phyloP scores from a whole-genome alignment of 164 flowering plant species.

The Sextonia rubra region DNA sequence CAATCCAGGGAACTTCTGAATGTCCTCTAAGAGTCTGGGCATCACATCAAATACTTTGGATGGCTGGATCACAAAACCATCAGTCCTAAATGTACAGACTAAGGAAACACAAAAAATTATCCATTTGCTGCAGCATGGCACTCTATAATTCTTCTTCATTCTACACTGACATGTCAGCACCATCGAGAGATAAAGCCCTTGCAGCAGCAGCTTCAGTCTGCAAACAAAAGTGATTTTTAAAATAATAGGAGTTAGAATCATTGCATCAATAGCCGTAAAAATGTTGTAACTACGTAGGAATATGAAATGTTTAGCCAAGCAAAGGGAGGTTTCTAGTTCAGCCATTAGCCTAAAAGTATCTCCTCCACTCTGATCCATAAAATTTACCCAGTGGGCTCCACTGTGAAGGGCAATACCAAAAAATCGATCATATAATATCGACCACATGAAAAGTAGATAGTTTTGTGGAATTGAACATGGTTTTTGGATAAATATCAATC shows the following conservation, averaged over 20 bases:
- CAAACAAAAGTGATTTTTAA: conserved; percentile 16
- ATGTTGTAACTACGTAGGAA: too few relatives aligned
- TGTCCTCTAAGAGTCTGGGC: not conserved
- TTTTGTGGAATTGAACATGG: too few relatives aligned
- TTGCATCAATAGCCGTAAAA: not conserved
- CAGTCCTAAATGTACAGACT: not conserved
- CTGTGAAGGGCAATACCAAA: too few relatives aligned
- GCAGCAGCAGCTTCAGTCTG: conserved; percentile 96
- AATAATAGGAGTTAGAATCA: not conserved
- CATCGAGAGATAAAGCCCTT: conserved; percentile 82
- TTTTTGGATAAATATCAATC: too few relatives aligned
- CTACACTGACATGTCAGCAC: conserved; percentile 82
- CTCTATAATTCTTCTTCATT: not conserved
- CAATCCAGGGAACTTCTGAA: not conserved
- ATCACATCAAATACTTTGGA: too few relatives aligned
- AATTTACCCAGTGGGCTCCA: too few relatives aligned
- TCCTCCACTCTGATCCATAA: too few relatives aligned
- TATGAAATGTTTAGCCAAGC: too few relatives aligned
- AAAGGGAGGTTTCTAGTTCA: too few relatives aligned
- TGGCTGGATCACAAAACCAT: not conserved
- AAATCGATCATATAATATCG: too few relatives aligned
- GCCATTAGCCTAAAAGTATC: too few relatives aligned
- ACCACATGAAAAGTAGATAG: too few relatives aligned
- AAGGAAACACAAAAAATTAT: not conserved
- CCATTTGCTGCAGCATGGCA: not conserved